phyloP scores from a whole-genome alignment of 1,284 basidiomycete species.

The Leccinum ponderosum region DNA sequence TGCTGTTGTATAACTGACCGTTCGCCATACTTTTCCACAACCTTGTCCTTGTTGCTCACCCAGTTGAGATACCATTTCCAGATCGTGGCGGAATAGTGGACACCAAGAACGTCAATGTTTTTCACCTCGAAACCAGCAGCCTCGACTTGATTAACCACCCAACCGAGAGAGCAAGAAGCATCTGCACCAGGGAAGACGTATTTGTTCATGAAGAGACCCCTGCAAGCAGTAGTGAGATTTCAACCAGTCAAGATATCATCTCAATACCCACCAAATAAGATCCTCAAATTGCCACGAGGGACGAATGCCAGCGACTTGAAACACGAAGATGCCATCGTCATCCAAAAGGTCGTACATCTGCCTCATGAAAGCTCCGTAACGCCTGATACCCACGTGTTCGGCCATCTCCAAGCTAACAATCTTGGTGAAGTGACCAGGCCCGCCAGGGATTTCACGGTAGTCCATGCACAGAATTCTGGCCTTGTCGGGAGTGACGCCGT shows the following conservation, averaged over 20 bases:
- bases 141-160: conserved; percentile 90
- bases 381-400: conserved; percentile 96
- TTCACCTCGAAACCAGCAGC: conserved; percentile 96
- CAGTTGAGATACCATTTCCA: conserved; percentile 97
- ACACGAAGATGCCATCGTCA: conserved; percentile 92
- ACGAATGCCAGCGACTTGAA: conserved; percentile 96
- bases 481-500: conserved; percentile 75
- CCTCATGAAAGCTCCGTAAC: conserved; percentile 86
- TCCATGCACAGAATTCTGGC: conserved; percentile 95
- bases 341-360: conserved; percentile 94
- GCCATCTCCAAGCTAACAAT: conserved; percentile 99
- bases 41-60: conserved; percentile 87
- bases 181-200: conserved; percentile 99
- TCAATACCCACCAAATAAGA: conserved; percentile 74
- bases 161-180: conserved; percentile 91
- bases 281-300: conserved; percentile 98
- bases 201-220: conserved; percentile 94
- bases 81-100: conserved; percentile 97
- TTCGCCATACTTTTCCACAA: conserved; percentile 89
- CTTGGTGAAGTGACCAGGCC: conserved; percentile 85
- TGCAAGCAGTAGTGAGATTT: conserved; percentile 24
- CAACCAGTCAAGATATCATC: background rate
- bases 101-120: conserved; percentile 93
- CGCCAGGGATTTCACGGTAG: conserved; percentile 89
- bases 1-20: conserved; percentile 35